Evolutionary conservation across 345 rosid genomes (phyloP), one percentile per base, ranked within the genome.

Genomic region (Durio zibethinus): DNA sequence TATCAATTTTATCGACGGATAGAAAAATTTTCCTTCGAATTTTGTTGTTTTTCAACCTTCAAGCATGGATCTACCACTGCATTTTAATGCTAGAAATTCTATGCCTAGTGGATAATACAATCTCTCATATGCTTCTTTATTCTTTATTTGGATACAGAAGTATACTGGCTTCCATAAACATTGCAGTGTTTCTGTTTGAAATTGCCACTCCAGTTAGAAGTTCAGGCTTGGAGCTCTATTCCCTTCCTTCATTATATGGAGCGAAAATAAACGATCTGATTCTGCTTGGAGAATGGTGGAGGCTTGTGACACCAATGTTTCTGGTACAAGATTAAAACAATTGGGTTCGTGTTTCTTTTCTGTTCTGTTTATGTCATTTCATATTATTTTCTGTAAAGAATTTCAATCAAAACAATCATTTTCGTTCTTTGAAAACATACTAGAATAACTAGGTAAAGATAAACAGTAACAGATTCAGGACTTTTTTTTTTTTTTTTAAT

Each of bases 251-350:
- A 7, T 68, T 94, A 36, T 93, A 93, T 23, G 97, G 98, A 67
- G 97, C 97, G 16, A 94, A 94, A 89, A 89, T 93, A 79, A 94
- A 94, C 33, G 88, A 89, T 83, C 83, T 93, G 82, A 91, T 94
- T 86, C 77, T 94, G 36, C 84, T 85, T 52, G 97, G 98, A 71
- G 97, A 94, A 81, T 94, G 98, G 98, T 94, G 98, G 98, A 89
- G 97, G 85, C 95, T 94, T 2, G 80, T 94, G 83, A 94, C 97
- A 16, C 97, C 98, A 35, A 94, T 93, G 95, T 94, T 94, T 94
- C 98, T 93, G 97, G 98, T 94, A 94, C 98, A 93, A 84, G 93
- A 90, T 86, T 89, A 83, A 89, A 52, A 50, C 81, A 85, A 85
- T 79, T 90, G 91, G 97, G 96, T 92, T 87, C 88, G 91, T 90